Base-by-base conservation (phyloP, 2,329 filamentous ascomycete genomes). In the Fusarium keratoplasticum region DNA sequence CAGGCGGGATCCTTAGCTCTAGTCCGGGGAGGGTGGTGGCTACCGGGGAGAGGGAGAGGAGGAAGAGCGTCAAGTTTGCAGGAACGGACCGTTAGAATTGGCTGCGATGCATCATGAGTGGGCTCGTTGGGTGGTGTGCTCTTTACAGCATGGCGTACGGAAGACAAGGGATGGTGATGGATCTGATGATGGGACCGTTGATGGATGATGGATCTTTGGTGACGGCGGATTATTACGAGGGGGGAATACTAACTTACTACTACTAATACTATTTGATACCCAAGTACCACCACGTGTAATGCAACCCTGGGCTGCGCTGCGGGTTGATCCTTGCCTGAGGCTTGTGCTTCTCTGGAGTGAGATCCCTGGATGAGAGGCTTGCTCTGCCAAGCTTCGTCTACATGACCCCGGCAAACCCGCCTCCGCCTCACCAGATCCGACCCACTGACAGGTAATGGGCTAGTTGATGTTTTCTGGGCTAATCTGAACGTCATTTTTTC, bases 11-110 rank as follows among this genome's bases (percentile, higher is more conserved):
- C 3, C 73, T 89, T 5, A 88, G 88, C 72, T 87, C 87, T 0
- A 90, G 87, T 63, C 88, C 88, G 1, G 86, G 86, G 2, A 76
- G 82, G 63, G 73, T 78, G 5, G 75, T 79, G 5, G 80, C 73
- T 29, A 80, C 80, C 2, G 79, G 78, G 1, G 87, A 88, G 55
- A 81, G 88, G 67, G 90, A 91, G 78, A 84, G 89, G 72, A 85
- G 89, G 78, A 91, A 91, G 85, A 91, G 89, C 72, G 90, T 92
- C 75, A 92, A 92, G 82, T 90, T 92, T 81, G 87, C 86, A 3
- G 84, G 83, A 50, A 83, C 85, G 11, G 84, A 79, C 64, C 60
- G 74, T 47, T 71, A 58, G 65, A 33, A n/a, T 14, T 31, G 38
- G 59, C n/a, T 29, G 16, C 31, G 20, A 22, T 63, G 64, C 38